Base-by-base conservation (phyloP, 2,329 filamentous ascomycete species). In the Bipolaris cookei region DNA sequence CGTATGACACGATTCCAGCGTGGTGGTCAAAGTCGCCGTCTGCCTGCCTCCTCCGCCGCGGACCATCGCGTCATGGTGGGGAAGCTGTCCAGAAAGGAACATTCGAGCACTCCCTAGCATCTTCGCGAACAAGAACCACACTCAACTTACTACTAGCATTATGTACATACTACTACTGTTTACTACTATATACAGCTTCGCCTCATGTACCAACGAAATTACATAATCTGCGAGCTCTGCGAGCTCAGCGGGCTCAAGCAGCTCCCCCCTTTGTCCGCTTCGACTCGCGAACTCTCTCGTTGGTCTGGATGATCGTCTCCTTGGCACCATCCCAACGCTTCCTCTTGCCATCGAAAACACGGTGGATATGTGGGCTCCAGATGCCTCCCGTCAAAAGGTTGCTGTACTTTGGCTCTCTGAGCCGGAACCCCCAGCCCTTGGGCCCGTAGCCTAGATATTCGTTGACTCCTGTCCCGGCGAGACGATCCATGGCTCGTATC, bases 351-450 rank as follows among this genome's bases (percentile, higher is more conserved):
- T 78, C 72, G 64, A 82, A 82, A 1, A 78, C 61, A 1, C 79
- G 72, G 64, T 76, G 79, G 3, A 76, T 66, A 41, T 78, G 77
- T 11, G 79, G 76, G n/a, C 75, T 77, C 60, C 77, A 74, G 1
- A 81, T 61, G 0, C 78, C 78, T 16, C 73, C 69, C 59, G 78
- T 76, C 49, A 79, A 53, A 35, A 80, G 46, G 10, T 66, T 70
- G 47, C 76, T 81, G 35, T 82, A 62, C 18, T 63, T 66, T 7
- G 71, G 67, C 28, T 82, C 76, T 20, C 59, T 59, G 57, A 72
- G 72, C 78, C 79, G 81, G 23, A 81, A 78, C 42, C 53, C 65
- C 78, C 80, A 81, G 0, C 74, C 77, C 34, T 68, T 65, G 65
- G 66, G 67, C 0, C 77, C 77, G 73, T 76, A 81, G 4, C 79